phyloP scores from a whole-genome alignment of 1,284 basidiomycete species.

The Grifola frondosa region DNA sequence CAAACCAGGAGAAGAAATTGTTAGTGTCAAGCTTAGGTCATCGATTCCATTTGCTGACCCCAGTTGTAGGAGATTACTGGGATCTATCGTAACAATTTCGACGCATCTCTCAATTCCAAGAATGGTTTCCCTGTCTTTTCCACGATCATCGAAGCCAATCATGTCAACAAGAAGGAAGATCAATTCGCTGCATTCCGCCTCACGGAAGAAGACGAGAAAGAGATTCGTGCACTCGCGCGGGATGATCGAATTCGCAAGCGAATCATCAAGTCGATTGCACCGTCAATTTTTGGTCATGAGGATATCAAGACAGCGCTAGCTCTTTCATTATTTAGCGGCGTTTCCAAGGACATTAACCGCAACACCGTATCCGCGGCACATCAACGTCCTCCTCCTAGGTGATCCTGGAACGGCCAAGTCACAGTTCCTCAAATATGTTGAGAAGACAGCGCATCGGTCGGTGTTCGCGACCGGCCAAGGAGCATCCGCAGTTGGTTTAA shows the following conservation, averaged over 20 bases:
- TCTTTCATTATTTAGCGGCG: slow-evolving; percentile 91
- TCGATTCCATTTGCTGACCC: not conserved
- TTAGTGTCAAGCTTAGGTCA: slow-evolving; percentile 39
- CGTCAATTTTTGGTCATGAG: slow-evolving; percentile 98
- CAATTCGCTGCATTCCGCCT: slow-evolving; percentile 94
- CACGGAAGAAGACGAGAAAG: slow-evolving; percentile 94
- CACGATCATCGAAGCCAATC: slow-evolving; percentile 96
- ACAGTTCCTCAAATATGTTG: slow-evolving; percentile 98
- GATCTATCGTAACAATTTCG: slow-evolving; percentile 98
- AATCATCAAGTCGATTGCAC: slow-evolving; percentile 97
- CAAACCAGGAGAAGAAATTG: slow-evolving; percentile 97
- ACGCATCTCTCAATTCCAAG: slow-evolving; percentile 96
- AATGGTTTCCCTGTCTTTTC: slow-evolving; percentile 99
- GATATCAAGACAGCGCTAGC: slow-evolving; percentile 99
- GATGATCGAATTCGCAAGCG: slow-evolving; percentile 96
- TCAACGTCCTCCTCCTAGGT: slow-evolving; percentile 93
- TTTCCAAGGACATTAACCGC: slow-evolving; percentile 93
- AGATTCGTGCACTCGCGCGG: slow-evolving; percentile 82
- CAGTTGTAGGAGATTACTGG: slow-evolving; percentile 81
- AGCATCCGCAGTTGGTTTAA: slow-evolving; percentile 96
- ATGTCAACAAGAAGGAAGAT: slow-evolving; percentile 96
- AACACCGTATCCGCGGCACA: slow-evolving; percentile 97
- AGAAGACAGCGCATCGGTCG: slow-evolving; percentile 96
- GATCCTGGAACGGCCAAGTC: slow-evolving; percentile 99
- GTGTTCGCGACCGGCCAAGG: slow-evolving; percentile 99